A percentile compares a stretch with the other conserved stretches of the same genome.
Conservation (phyloP, 139 green algal genomes). For the Chlorella sp. region DNA sequence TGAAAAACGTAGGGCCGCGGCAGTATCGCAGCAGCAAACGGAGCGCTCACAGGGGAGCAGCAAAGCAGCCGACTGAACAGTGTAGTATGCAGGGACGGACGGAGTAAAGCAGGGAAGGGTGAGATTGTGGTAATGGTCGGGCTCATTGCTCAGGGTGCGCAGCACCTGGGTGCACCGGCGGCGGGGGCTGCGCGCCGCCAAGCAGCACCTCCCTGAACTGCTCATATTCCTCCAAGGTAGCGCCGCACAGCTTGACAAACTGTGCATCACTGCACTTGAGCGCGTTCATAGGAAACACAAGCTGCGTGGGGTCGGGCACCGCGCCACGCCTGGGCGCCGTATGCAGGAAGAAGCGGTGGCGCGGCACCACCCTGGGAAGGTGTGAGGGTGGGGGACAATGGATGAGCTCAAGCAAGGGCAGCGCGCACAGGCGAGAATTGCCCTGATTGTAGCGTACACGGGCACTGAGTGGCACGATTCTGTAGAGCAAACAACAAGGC, state of each 20-base stretch:
- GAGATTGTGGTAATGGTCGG: background rate
- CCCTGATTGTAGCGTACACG: no score
- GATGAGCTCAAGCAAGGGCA: no score
- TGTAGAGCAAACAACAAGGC: no score
- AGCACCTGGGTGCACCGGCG: background rate
- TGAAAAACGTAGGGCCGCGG: no score
- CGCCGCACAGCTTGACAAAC: constrained; percentile 51
- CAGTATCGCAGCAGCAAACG: no score
- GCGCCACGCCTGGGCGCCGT: background rate
- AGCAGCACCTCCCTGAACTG: constrained; percentile 43
- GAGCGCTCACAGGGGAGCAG: no score
- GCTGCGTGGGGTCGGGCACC: no score
- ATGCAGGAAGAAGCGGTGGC: constrained; percentile 59
- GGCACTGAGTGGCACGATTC: no score
- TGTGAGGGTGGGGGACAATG: no score
- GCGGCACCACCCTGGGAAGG: constrained; percentile 50
- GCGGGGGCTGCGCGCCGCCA: background rate
- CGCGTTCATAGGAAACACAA: constrained; percentile 54
- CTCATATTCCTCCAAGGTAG: constrained; percentile 52
- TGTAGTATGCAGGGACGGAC: background rate
- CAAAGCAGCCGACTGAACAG: background rate
- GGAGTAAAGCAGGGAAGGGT: background rate
- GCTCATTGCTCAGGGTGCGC: background rate
- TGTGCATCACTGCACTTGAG: constrained; percentile 57
- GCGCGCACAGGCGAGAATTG: no score